Evolutionary conservation across 169 alveolate genomes (phyloP).

Genomic region (Eimeria brunetti): DNA sequence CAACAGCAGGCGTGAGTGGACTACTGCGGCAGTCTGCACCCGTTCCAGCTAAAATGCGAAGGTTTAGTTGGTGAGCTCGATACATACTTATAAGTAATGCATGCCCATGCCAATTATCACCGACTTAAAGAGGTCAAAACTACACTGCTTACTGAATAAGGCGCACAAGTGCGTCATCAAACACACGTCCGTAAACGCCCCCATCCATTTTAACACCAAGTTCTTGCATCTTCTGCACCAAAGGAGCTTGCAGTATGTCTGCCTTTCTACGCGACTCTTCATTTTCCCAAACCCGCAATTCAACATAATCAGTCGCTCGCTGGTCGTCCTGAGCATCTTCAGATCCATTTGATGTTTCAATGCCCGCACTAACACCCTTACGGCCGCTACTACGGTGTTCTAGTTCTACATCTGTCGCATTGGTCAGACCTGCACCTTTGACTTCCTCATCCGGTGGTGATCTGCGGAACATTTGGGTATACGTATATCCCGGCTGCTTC

Average conservation of each 20-base stretch:
- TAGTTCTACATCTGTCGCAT: background rate
- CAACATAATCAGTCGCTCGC: slow-evolving; percentile 39
- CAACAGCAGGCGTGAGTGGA: background rate
- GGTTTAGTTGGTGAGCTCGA: no score
- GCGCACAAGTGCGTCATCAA: slow-evolving; percentile 60
- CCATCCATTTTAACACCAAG: slow-evolving; percentile 30
- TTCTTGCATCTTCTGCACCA: background rate
- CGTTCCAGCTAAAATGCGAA: background rate
- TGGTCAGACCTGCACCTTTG: background rate
- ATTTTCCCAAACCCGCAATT: slow-evolving; percentile 62
- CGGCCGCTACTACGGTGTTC: background rate
- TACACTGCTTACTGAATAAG: slow-evolving; percentile 31
- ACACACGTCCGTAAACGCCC: slow-evolving; percentile 57
- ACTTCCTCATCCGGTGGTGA: slow-evolving; percentile 3
- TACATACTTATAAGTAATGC: background rate
- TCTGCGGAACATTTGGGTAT: slow-evolving; percentile 49
- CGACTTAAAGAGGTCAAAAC: background rate
- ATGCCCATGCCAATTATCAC: background rate
- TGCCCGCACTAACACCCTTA: slow-evolving; percentile 48
- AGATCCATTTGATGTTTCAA: background rate
- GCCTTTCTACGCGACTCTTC: slow-evolving; percentile 32
- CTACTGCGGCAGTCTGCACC: background rate
- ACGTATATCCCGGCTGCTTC: slow-evolving; percentile 54
- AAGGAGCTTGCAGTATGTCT: background rate
- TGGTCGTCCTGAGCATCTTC: background rate